Percentiles rank a stretch among this genome's conserved stretches.
Evolutionary conservation across 805 yeast species (phyloP).

Genomic region (Komagataella ulmi): DNA sequence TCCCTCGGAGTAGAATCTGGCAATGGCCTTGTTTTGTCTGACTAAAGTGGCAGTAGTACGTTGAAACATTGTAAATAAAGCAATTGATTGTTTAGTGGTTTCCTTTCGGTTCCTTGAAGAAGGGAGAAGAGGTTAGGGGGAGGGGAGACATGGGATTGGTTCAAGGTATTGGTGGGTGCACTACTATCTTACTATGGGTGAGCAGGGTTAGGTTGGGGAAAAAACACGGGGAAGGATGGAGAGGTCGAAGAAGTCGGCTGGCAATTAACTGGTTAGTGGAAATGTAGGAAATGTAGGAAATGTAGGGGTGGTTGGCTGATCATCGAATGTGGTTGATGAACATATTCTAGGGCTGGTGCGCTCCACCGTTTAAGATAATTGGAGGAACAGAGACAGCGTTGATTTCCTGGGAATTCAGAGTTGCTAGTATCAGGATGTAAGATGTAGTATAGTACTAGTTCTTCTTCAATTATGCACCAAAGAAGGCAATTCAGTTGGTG

Average conservation of each 20-base stretch:
- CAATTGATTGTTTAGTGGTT: neutral
- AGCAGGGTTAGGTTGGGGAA: neutral
- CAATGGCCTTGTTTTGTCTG: slow-evolving; percentile 13
- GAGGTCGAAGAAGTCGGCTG: neutral
- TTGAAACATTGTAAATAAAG: slow-evolving; percentile 14
- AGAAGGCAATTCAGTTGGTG: too few relatives aligned
- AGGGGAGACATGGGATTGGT: neutral
- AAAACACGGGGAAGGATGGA: neutral
- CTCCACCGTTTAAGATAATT: neutral
- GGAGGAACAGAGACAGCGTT: neutral
- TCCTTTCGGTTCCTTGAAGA: neutral
- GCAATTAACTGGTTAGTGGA: neutral
- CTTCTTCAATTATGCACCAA: too few relatives aligned
- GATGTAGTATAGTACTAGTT: too few relatives aligned
- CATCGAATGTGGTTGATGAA: neutral
- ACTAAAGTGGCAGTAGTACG: slow-evolving; percentile 24
- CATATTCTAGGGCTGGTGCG: neutral
- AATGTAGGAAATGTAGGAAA: neutral
- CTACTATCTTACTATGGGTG: neutral
- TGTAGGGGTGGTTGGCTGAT: neutral
- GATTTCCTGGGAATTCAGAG: too few relatives aligned
- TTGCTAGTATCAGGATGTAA: too few relatives aligned
- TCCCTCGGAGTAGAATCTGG: slow-evolving; percentile 34
- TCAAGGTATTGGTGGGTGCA: neutral
- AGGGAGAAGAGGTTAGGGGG: neutral